Evolutionary conservation across 176 grass and related monocot genomes (phyloP), one percentile per base, ranked within the genome.

Genomic region (Aegilops bicornis): DNA sequence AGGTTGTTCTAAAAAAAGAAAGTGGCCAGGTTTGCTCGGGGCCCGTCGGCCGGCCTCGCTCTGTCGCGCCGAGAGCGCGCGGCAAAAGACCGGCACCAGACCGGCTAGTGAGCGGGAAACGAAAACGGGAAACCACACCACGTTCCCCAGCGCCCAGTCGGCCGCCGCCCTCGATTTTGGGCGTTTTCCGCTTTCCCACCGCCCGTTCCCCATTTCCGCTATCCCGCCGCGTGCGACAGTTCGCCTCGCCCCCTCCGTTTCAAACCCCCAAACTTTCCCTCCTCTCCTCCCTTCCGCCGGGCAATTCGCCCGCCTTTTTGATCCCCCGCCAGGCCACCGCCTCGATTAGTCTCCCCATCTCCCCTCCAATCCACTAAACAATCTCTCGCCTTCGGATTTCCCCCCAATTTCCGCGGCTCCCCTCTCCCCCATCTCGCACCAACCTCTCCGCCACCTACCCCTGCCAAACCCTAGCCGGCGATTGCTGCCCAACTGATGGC

Each of bases 391-490:
- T 10, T 29, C 8, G 50, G 20, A 64, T 22, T 33, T 13, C 17
- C 17, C 80, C 54, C 64, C 5, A 73, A 79, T 84, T 67, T 61
- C 79, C 58, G 13, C 66, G 27, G 40, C 61, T 58, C 59, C 11
- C 13, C 59, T 63, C 61, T 27, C 15, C 40, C 13, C 56, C 85
- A 16, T 33, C 68, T 16, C 62, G 35, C 85, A 17, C 81, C 67
- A 24, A 91, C 81, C 89, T n/a, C 54, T 81, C 67, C 11, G 40
- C 79, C 85, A 83, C 89, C 79, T 43, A 19, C 76, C 65, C 42
- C 60, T 37, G 85, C 80, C 43, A 72, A 91, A 91, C 89, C 89
- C 85, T 84, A 91, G 64, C 23, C 72, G 76, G 77, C 82, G 87
- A 43, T 62, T 16, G 82, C 8, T 22, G 56, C 32, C 64, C 60